Percentiles rank a stretch among this genome's conserved stretches.
Conservation (phyloP, 139 green algal genomes). For the Chlamydomonas incerta region DNA sequence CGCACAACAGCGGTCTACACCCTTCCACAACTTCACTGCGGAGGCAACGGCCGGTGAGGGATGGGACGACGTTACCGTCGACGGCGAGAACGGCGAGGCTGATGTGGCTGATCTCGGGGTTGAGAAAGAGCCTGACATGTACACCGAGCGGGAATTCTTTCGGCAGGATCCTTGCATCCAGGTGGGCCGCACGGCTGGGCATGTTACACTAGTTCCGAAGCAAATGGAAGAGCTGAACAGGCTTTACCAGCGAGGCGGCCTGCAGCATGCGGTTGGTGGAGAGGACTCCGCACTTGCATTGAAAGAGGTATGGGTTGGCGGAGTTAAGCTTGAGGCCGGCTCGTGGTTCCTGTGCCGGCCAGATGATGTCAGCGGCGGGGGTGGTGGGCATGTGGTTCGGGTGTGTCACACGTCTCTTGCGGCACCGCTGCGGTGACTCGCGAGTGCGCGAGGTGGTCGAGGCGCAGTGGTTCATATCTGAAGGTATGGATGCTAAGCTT, state of each 20-base stretch:
- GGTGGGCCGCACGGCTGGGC: no score
- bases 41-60: not conserved
- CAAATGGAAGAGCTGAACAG: not conserved
- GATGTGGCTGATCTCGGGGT: no score
- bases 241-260: not conserved
- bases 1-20: not conserved
- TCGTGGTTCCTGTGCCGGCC: constrained; percentile 5
- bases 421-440: not conserved
- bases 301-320: not conserved
- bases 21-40: no score
- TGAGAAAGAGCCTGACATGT: no score
- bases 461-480: not conserved
- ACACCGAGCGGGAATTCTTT: no score
- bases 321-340: not conserved
- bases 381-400: not conserved
- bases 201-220: no score
- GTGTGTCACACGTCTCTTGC: not conserved
- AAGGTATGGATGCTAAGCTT: not conserved
- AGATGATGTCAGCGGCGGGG: not conserved
- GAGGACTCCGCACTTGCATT: not conserved
- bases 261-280: not conserved
- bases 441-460: not conserved
- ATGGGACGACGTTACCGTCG: not conserved
- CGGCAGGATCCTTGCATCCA: no score
- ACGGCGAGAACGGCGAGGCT: no score